Conservation (phyloP, 2,329 filamentous ascomycete genomes). For the Purpureocillium lavendulum region DNA sequence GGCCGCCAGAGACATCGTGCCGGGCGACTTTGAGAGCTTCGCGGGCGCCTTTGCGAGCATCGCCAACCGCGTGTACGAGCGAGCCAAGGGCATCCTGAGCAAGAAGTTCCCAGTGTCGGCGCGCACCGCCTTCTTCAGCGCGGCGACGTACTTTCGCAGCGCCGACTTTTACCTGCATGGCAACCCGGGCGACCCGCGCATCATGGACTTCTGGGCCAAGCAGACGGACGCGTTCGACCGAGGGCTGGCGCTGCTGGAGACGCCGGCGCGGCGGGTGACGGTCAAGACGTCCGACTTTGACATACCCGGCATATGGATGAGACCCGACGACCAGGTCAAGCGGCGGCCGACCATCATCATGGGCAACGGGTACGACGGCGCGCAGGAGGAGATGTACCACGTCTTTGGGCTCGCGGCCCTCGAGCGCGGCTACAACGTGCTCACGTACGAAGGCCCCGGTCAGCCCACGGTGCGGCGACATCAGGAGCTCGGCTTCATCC, state of each 20-base stretch:
- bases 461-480: constrained; percentile 31
- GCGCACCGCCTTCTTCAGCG: constrained; percentile 22
- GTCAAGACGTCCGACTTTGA: constrained; percentile 20
- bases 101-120: constrained; percentile 14
- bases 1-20: constrained; percentile 11
- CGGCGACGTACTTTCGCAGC: constrained; percentile 30
- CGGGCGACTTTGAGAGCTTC: constrained; percentile 16
- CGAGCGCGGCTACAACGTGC: constrained; percentile 28
- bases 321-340: constrained; percentile 4
- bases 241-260: constrained; percentile 22
- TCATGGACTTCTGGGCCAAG: constrained; percentile 25
- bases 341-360: constrained; percentile 28
- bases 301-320: constrained; percentile 22
- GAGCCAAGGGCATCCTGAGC: constrained; percentile 7
- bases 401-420: constrained; percentile 21
- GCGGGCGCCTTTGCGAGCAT: constrained; percentile 11
- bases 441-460: constrained; percentile 38
- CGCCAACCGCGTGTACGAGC: constrained; percentile 10
- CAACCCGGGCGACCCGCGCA: constrained; percentile 28
- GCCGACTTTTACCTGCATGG: constrained; percentile 34
- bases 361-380: constrained; percentile 30
- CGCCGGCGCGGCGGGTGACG: constrained; percentile 22
- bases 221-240: constrained; percentile 27
- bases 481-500: constrained; percentile 34
- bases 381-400: constrained; percentile 34